Evolutionary conservation across 306 rosid species (phyloP).

Genomic region (Vicia sativa): DNA sequence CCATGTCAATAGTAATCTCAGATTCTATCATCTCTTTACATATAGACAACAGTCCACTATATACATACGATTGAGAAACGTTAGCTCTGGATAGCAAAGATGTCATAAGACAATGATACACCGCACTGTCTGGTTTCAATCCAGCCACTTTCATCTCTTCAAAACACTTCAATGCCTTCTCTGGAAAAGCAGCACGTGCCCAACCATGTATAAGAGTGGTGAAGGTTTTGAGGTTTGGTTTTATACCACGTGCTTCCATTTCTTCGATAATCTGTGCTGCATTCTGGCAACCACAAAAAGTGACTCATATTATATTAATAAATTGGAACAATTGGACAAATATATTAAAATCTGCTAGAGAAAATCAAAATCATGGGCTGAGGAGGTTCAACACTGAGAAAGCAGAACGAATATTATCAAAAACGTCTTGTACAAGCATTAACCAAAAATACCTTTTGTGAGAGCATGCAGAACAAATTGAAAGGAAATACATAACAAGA

Average conservation of each 20-base stretch:
- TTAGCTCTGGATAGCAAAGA: conserved; percentile 91
- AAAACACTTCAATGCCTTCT: conserved; percentile 83
- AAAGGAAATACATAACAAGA: conserved; percentile 16
- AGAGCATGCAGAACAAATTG: conserved; percentile 7
- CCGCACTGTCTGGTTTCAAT: conserved; percentile 88
- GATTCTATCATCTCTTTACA: conserved; percentile 83
- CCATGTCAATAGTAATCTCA: conserved; percentile 85
- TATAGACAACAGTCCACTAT: conserved; percentile 63
- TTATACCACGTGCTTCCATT: conserved; percentile 77
- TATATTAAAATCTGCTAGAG: neutral
- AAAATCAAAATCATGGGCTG: conserved; percentile 14
- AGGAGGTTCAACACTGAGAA: conserved; percentile 12
- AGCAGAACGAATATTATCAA: neutral
- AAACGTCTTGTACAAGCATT: neutral
- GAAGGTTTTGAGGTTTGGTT: conserved; percentile 88
- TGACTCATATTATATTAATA: conserved; percentile 29
- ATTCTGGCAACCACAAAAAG: conserved; percentile 51
- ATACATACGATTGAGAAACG: conserved; percentile 69
- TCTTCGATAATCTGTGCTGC: conserved; percentile 70
- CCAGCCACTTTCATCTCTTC: conserved; percentile 85
- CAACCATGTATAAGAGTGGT: conserved; percentile 89
- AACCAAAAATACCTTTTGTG: neutral
- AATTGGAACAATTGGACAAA: conserved; percentile 13
- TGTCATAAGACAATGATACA: conserved; percentile 94
- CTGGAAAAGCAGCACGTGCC: conserved; percentile 96